These are phyloP conservation scores for Amanita exitialis DNA, from an alignment of 768 basidiomycete species.

Conservation along the genomic window DNA sequence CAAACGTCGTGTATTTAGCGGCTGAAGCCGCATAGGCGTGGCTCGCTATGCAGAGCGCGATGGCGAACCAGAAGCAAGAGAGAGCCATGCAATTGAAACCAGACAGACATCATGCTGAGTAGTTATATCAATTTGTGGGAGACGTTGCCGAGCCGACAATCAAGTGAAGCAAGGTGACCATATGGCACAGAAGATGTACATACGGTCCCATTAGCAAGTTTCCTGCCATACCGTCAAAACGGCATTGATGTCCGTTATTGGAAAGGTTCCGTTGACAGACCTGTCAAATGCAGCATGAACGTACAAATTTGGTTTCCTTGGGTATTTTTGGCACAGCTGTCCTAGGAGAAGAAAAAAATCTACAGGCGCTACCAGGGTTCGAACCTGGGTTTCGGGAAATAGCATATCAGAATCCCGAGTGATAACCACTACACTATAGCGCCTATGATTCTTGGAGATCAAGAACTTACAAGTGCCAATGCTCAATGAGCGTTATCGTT, in stretches of 20 bases:
- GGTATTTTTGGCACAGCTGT: no score
- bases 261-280: no score
- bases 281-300: background rate
- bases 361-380: conserved; percentile 9
- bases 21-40: background rate
- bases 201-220: background rate
- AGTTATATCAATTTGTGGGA: background rate
- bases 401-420: conserved; percentile 5
- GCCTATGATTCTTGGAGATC: background rate
- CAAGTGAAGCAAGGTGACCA: no score
- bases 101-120: background rate
- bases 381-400: conserved; percentile 9
- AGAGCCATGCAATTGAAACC: background rate
- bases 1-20: conserved; percentile 9
- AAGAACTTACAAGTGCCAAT: background rate
- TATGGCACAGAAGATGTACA: no score
- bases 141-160: background rate
- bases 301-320: no score
- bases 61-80: background rate
- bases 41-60: background rate
- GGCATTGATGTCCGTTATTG: no score
- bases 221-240: no score
- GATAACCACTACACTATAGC: conserved; percentile 10
- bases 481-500: no score
- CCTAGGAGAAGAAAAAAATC: background rate